Evolutionary conservation across 139 green algal genomes (phyloP).

Genomic region (Mychonastes homosphaera): DNA sequence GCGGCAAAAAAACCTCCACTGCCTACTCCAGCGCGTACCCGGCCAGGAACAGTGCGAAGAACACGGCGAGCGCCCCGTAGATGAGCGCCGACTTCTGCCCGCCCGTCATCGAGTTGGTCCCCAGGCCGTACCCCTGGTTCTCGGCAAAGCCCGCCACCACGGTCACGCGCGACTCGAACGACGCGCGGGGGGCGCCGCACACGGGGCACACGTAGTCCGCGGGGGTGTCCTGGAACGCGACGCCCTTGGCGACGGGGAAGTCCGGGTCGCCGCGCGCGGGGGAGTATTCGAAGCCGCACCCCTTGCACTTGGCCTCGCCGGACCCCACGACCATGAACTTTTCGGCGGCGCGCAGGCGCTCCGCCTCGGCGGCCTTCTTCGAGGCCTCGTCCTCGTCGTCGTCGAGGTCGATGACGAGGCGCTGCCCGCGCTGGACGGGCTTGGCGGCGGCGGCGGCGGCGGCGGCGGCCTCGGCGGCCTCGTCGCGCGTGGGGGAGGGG

Average conservation of each 20-base stretch:
- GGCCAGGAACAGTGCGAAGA: conserved; percentile 79
- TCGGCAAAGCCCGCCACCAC: conserved; percentile 85
- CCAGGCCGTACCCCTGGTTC: conserved; percentile 90
- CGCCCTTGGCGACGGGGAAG: conserved; percentile 70
- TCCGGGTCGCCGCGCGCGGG: conserved; percentile 75
- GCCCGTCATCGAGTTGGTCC: conserved; percentile 80
- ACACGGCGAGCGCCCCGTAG: conserved; percentile 68
- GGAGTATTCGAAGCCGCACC: conserved; percentile 74
- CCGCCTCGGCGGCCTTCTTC: conserved; percentile 49
- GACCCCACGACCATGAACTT: conserved; percentile 83
- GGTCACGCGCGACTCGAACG: conserved; percentile 57
- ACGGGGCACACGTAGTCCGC: conserved; percentile 88
- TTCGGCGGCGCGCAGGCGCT: conserved; percentile 67
- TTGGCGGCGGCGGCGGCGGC: too few relatives aligned
- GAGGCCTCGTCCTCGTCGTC: conserved; percentile 41
- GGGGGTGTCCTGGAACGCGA: conserved; percentile 67
- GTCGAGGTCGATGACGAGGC: background rate
- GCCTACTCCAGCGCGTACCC: conserved; percentile 80
- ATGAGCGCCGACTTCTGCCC: conserved; percentile 86
- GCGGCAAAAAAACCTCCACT: too few relatives aligned
- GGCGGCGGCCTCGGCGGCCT: too few relatives aligned
- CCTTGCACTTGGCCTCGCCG: conserved; percentile 59
- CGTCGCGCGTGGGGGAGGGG: too few relatives aligned
- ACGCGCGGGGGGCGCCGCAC: conserved; percentile 62
- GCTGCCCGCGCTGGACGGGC: too few relatives aligned